Base-by-base conservation (phyloP, 306 rosid genomes). In the Myrica gale region DNA sequence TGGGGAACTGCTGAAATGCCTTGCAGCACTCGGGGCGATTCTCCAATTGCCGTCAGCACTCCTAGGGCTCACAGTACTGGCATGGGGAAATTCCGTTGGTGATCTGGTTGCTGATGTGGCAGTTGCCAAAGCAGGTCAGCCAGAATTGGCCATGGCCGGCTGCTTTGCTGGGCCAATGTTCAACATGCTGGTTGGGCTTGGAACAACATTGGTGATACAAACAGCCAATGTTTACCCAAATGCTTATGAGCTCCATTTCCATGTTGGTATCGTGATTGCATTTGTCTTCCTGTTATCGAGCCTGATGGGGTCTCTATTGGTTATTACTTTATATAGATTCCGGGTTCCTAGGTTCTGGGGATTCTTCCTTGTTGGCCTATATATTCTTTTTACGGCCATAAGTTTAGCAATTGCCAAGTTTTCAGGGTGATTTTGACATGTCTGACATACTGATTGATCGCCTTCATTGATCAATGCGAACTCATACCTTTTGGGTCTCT, bases 151-250 rank as follows among this genome's bases (percentile, higher is more conserved):
- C 73, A 87, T 95, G 99, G 99, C 99, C 2, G 97, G 97, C 12
- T 95, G 97, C 85, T 95, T 95, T 74, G 99, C 96, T 0, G 99
- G 97, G 70, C 99, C 99, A 15, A 92, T 92, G 99, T 95, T 95
- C 67, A 95, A 92, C 87, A 95, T 95, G 99, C 97, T 95, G 19
- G 84, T 95, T 15, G 99, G 99, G 71, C 99, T 95, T 53, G 99
- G 97, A 81, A 68, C 86, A 45, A 97, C 97, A 17, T 83, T 95
- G 88, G 97, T 95, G 77, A 90, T 92, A 72, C 96, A 90, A 78
- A 95, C 99, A 16, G 77, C 86, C 17, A 68, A 82, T 73, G 44
- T 82, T 73, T 92, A 95, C 83, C 99, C 99, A 0, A 85, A 73
- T 37, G 97, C 96, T 0, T 95, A 87, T 74, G 80, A 85, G 84